Base-by-base conservation (phyloP, 129 eudicot genomes). In the Flaveria sonorensis region DNA sequence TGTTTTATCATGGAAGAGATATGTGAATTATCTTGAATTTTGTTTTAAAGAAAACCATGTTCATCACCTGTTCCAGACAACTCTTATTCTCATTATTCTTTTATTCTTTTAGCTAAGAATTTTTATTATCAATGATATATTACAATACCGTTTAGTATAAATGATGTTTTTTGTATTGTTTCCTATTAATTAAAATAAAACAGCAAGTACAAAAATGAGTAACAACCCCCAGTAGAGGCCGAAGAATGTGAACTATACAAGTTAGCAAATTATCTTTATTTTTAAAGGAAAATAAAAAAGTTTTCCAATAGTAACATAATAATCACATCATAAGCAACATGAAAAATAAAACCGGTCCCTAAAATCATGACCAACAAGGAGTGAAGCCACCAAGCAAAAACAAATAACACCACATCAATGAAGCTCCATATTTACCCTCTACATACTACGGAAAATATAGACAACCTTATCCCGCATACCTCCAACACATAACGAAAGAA, bases 301-400 rank as follows among this genome's bases (percentile, higher is more conserved):
- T 18, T 53, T 53, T 20, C 26, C 11, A 53, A 53, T 18, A 53
- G 20, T 53, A 53, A 18, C 11, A 53, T 53, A 53, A 23, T 20
- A 20, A 10, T 57, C 12, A 57, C 64, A 57, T 56, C 64, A 21
- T 57, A 20, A 57, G 13, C 28, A 57, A 0, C 64, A 57, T 57
- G 21, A 57, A 53, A 19, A 0, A 21, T 3, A 14, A 57, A 28
- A 20, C 19, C 2, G 7, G 21, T 57, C 32, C 30, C 14, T 21
- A 57, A 57, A 57, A 57, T 9, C 28, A 57, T 20, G 64, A 57
- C 64, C 64, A 57, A 20, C 28, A 19, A 57, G 14, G 64, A 57
- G 64, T 57, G 64, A 57, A 57, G 64, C 32, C 64, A 57, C 64
- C 63, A 57, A 57, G 64, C 32, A 21, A 57, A 57, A 57, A 57